Evolutionary conservation across 768 basidiomycete species (phyloP), one percentile per base, ranked within the genome.

Genomic region (Serendipita vermifera): DNA sequence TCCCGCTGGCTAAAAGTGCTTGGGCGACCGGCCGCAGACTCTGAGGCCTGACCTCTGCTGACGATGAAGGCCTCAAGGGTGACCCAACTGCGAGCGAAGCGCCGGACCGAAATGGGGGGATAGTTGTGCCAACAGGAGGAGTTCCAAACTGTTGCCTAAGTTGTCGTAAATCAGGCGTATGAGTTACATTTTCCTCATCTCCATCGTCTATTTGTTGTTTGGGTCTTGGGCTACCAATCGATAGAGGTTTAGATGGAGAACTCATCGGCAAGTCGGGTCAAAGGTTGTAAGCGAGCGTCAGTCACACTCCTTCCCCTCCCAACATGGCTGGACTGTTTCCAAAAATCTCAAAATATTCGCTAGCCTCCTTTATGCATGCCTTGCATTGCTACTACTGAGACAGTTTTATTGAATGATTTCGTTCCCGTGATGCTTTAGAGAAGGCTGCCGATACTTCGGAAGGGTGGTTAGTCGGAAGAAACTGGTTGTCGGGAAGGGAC

Each of bases 211-310:
- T 38, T 55, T 51, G 55, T 9, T 35, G 55, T 39, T 38, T 13
- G 3, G 35, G 20, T 17, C 51, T 43, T n/a, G 62, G 61, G 24
- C 58, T 59, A 11, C 62, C 58, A 54, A 62, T 61, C 22, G 55
- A 53, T 20, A 61, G 35, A 32, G 62, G 61, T n/a, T 40, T 40
- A 48, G 62, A 61, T 29, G 61, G 58, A 6, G 59, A 27, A 31
- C 46, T 51, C 46, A 51, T 35, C 36, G 13, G 36, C 36, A 13
- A 17, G 36, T 38, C 36, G 17, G 13, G 13, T 38, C 17, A 17
- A 38, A 38, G 13, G 36, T 38, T 38, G 27, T 9, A 14, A 41
- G 9, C 15, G 15, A 31, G 46, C 32, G 22, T 15, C 26, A 22
- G 46, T 51, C 29, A 11, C 17, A 5, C 29, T 51, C 32, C 32